A percentile compares a stretch with the other conserved stretches of the same genome.
Conservation (phyloP, 768 basidiomycete genomes). For the Hericium rajendrae region DNA sequence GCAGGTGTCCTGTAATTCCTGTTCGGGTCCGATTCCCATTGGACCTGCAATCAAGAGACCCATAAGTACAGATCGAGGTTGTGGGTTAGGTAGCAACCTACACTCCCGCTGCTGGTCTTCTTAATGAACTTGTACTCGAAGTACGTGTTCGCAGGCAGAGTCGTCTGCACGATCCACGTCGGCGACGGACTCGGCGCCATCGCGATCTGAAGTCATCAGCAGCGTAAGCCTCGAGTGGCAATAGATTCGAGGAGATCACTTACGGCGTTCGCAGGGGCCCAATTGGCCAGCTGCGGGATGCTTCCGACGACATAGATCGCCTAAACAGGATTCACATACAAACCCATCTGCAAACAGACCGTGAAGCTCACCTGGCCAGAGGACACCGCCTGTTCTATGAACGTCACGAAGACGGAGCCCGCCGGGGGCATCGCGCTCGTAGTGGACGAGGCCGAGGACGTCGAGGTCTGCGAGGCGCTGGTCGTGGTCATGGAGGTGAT, state of each 20-base stretch:
- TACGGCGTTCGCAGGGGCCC: constrained; percentile 41
- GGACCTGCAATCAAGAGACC: constrained; percentile 16
- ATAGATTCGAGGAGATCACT: neutral
- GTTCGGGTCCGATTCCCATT: constrained; percentile 58
- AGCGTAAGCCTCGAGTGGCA: too few species aligned
- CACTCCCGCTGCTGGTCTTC: constrained; percentile 41
- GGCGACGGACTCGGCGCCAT: constrained; percentile 45
- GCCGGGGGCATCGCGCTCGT: neutral
- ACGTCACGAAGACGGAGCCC: constrained; percentile 16
- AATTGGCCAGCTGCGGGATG: constrained; percentile 42
- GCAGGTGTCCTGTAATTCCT: constrained; percentile 32
- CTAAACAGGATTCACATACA: constrained; percentile 20
- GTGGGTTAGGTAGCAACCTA: constrained; percentile 20
- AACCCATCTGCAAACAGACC: neutral
- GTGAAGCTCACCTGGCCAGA: constrained; percentile 39
- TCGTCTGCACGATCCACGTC: constrained; percentile 41
- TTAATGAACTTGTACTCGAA: constrained; percentile 58
- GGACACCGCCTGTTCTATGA: constrained; percentile 45
- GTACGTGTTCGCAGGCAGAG: constrained; percentile 36
- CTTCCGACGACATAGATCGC: constrained; percentile 55
- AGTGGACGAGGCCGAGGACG: neutral
- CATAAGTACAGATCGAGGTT: neutral
- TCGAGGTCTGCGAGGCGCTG: neutral
- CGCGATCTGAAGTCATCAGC: constrained; percentile 28
- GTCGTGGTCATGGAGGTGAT: neutral